A percentile compares a stretch with the other conserved stretches of the same genome.
These are phyloP conservation scores for Anethum foeniculum DNA, from an alignment of 140 eudicot genomes.

Conservation along the genomic window DNA sequence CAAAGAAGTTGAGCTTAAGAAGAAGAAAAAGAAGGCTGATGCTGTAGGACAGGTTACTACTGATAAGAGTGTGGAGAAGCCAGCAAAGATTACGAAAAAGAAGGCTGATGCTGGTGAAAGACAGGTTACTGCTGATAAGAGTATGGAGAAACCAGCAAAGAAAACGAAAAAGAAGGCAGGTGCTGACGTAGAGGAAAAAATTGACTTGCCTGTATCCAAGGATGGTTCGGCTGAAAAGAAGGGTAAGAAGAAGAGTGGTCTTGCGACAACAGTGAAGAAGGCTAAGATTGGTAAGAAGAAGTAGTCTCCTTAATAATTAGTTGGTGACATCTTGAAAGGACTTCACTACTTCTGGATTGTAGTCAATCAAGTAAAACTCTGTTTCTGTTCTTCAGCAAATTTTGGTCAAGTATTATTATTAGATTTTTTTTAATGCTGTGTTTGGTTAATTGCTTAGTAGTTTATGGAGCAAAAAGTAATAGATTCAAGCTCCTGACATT, in stretches of 20 bases:
- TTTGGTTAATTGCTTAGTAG: not conserved
- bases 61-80: conserved; percentile 15
- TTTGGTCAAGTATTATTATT: not conserved
- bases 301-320: not conserved
- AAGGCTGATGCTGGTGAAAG: not conserved
- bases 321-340: not conserved
- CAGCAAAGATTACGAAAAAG: conserved; percentile 12
- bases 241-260: conserved; percentile 33
- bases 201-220: not conserved
- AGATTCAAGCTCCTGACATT: not conserved
- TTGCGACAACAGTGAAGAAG: conserved; percentile 8
- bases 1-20: conserved; percentile 21
- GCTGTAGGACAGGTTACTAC: not conserved
- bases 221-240: conserved; percentile 26
- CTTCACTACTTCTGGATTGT: not conserved
- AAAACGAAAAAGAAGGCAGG: conserved; percentile 14
- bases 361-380: not conserved
- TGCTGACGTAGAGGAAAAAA: conserved; percentile 9
- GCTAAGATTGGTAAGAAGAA: conserved; percentile 12
- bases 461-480: not conserved
- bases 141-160: conserved; percentile 17
- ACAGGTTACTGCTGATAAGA: not conserved
- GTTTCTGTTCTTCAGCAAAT: not conserved
- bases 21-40: conserved; percentile 26
- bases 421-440: not conserved